Conservation (phyloP, 2,329 filamentous ascomycete genomes). For the Cladosporium sp. region DNA sequence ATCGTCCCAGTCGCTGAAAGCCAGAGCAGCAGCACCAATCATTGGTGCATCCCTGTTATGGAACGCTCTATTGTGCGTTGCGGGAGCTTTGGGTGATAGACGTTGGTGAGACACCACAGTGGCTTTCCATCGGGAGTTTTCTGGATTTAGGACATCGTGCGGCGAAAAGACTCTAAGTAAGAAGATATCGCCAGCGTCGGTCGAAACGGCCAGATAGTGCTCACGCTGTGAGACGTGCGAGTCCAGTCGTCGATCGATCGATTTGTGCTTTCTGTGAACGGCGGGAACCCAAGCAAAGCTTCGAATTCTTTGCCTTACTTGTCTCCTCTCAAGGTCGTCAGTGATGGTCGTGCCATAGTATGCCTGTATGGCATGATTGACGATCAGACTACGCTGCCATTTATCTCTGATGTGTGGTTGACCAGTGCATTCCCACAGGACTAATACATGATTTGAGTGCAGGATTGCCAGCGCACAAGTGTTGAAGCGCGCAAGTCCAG, state of each 20-base stretch:
- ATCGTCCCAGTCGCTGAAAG: constrained; percentile 16
- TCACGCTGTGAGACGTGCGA: neutral
- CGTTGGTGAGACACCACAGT: constrained; percentile 13
- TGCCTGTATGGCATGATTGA: constrained; percentile 46
- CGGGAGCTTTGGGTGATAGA: neutral
- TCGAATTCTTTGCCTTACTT: constrained; percentile 36
- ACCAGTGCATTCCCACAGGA: constrained; percentile 52
- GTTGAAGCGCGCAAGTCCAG: constrained; percentile 51
- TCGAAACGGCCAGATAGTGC: constrained; percentile 36
- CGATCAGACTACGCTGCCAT: constrained; percentile 51
- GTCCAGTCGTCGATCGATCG: neutral
- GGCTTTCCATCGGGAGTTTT: constrained; percentile 16
- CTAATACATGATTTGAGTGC: constrained; percentile 54
- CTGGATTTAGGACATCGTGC: constrained; percentile 24
- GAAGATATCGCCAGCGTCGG: constrained; percentile 39
- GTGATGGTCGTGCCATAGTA: constrained; percentile 33
- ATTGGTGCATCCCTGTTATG: neutral
- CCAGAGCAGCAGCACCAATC: constrained; percentile 6
- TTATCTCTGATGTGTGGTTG: constrained; percentile 36
- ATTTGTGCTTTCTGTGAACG: neutral
- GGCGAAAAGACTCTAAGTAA: constrained; percentile 37
- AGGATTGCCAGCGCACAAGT: constrained; percentile 53
- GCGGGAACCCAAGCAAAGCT: constrained; percentile 39
- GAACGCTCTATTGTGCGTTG: neutral
- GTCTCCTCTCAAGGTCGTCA: constrained; percentile 22